Base-by-base conservation (phyloP, 1,139 yeast species). In the Sugiyamaella japonica region DNA sequence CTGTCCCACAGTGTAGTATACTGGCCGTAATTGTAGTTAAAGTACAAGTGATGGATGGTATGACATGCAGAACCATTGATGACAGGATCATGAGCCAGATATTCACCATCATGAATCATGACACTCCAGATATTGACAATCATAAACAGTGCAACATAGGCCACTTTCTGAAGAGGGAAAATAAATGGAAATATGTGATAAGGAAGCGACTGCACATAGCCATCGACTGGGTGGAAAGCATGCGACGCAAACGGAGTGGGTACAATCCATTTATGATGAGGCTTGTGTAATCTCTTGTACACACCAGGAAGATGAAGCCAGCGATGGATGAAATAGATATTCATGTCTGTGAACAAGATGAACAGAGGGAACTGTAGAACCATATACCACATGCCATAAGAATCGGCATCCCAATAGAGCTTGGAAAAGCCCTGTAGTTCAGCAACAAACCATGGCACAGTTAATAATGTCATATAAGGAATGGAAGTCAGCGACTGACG, bases 211-310 rank as follows among this genome's bases (percentile, higher is more conserved):
- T 93, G 99, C 57, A 83, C 76, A 76, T 87, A 93, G 42, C 99
- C 99, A 68, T 93, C 99, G 53, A 93, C 85, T 12, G 99, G 99
- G 73, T 93, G 97, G 89, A 93, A 93, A 20, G 99, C 98, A 70
- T 91, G 98, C 10, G 97, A 89, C 1, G 99, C 99, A 74, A 86
- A 93, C 36, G 99, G 99, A 3, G 99, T 91, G 61, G 98, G 93
- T 51, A 93, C 97, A 66, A 93, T 84, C 99, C 99, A 93, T 75
- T 93, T 95, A 79, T 93, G 99, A 73, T 93, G 99, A n/a, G 98
- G 97, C 76, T 93, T 93, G 77, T 93, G 99, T 61, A 93, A 76
- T 34, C 69, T 72, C 77, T 86, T 91, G 81, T 93, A 93, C 41
- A 93, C 85, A 37, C 79, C 66, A 31, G 97, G 97, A 86, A 91